Evolutionary conservation across 2,329 filamentous ascomycete species (phyloP).

Genomic region (Cryphonectria nitschkei): DNA sequence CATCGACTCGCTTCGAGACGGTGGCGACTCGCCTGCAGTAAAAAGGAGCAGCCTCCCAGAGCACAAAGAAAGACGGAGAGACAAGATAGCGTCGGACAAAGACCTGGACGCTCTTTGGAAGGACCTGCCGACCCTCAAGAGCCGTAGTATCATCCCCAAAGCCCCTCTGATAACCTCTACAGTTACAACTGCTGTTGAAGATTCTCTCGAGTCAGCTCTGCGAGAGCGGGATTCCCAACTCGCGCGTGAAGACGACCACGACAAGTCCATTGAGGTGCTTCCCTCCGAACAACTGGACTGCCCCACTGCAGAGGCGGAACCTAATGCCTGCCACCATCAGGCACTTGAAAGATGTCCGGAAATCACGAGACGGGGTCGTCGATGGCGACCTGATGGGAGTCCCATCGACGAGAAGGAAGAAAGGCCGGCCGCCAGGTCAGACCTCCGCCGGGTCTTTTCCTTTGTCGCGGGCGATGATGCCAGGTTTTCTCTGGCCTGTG

Average conservation of each 20-base stretch:
- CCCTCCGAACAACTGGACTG: not conserved
- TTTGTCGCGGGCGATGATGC: not conserved
- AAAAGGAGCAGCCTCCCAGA: not conserved
- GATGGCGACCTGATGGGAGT: not conserved
- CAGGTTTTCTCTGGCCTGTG: not conserved
- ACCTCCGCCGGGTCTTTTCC: not conserved
- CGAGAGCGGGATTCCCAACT: too few relatives aligned
- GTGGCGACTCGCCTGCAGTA: too few relatives aligned
- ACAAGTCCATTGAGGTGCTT: not conserved
- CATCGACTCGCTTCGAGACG: not conserved
- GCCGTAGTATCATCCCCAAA: not conserved
- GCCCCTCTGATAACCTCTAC: not conserved
- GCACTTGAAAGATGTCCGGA: not conserved
- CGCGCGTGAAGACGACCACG: not conserved
- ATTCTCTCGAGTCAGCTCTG: not conserved
- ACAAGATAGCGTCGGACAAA: not conserved
- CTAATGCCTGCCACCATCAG: not conserved
- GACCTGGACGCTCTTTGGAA: not conserved
- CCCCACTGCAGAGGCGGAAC: not conserved
- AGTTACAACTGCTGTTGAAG: not conserved
- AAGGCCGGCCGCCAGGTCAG: not conserved
- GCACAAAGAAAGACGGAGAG: not conserved
- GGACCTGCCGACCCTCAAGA: not conserved
- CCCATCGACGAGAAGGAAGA: not conserved
- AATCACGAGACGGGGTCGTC: not conserved